phyloP scores from a whole-genome alignment of 1,139 yeast species.

The Trichomonascaceae sp. region DNA sequence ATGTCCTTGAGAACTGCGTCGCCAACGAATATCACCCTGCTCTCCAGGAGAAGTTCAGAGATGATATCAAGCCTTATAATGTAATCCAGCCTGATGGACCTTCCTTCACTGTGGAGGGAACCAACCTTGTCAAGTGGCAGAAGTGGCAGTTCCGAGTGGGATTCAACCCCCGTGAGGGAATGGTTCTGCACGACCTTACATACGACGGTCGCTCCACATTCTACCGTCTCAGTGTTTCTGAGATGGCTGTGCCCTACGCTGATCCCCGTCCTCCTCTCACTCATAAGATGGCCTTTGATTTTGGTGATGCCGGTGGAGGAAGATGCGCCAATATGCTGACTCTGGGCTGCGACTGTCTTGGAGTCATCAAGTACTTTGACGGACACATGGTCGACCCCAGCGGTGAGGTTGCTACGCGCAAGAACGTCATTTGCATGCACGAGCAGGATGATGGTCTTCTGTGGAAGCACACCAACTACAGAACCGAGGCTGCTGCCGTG shows the following conservation, averaged over 20 bases:
- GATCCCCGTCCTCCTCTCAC: conserved; percentile 85
- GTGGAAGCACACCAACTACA: conserved; percentile 75
- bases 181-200: conserved; percentile 61
- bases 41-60: conserved; percentile 24
- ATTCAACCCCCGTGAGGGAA: conserved; percentile 72
- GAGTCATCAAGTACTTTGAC: conserved; percentile 71
- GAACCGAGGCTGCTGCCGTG: conserved; percentile 60
- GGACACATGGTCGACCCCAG: conserved; percentile 45
- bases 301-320: conserved; percentile 89
- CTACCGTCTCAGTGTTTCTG: conserved; percentile 68
- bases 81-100: conserved; percentile 81
- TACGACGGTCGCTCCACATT: conserved; percentile 74
- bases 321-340: conserved; percentile 58
- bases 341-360: conserved; percentile 84
- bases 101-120: conserved; percentile 44
- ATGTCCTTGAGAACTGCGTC: conserved; percentile 58
- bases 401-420: conserved; percentile 54
- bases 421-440: conserved; percentile 77
- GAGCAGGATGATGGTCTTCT: conserved; percentile 78
- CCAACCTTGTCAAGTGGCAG: conserved; percentile 63
- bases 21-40: conserved; percentile 38
- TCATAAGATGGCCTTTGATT: conserved; percentile 85
- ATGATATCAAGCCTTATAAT: conserved; percentile 62
- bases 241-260: conserved; percentile 90
- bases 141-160: conserved; percentile 80